Percentiles rank a stretch among this genome's conserved stretches.
These are phyloP conservation scores for Aspergillus sp. DNA, from an alignment of 2,329 filamentous ascomycete species.

Conservation along the genomic window DNA sequence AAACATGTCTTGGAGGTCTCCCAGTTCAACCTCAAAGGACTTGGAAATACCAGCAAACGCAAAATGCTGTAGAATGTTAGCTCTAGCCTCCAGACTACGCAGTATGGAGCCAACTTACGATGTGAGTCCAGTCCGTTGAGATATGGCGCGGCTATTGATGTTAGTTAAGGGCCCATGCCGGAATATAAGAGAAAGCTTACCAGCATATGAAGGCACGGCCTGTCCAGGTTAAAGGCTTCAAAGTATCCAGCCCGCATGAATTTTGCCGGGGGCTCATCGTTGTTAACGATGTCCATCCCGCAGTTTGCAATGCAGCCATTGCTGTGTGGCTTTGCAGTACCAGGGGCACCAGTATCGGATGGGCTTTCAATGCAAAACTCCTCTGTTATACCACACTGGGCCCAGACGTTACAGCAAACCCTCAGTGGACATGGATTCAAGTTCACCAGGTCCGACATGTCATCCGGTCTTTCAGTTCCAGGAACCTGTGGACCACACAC, in stretches of 20 bases:
- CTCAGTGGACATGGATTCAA: constrained; percentile 50
- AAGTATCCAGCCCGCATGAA: no score
- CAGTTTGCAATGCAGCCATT: constrained; percentile 29
- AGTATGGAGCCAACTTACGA: no score
- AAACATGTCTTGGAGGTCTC: constrained; percentile 15
- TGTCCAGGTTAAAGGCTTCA: no score
- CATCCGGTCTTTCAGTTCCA: constrained; percentile 30
- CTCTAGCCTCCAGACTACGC: no score
- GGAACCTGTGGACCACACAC: constrained; percentile 48
- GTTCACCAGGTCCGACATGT: constrained; percentile 27
- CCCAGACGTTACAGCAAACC: constrained; percentile 46
- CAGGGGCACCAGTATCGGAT: constrained; percentile 31
- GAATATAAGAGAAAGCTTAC: no score
- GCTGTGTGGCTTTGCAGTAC: constrained; percentile 33
- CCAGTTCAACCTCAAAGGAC: constrained; percentile 31
- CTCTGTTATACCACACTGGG: constrained; percentile 44
- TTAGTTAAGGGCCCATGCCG: no score
- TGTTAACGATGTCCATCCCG: no score
- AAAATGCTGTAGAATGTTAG: constrained; percentile 27
- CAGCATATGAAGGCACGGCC: no score
- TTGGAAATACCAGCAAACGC: constrained; percentile 35
- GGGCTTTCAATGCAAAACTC: constrained; percentile 42
- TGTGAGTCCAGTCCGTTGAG: no score
- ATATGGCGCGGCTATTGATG: no score
- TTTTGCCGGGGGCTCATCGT: no score